Evolutionary conservation across 768 basidiomycete genomes (phyloP), one percentile per base, ranked within the genome.

Genomic region (Boletus reticuloceps): DNA sequence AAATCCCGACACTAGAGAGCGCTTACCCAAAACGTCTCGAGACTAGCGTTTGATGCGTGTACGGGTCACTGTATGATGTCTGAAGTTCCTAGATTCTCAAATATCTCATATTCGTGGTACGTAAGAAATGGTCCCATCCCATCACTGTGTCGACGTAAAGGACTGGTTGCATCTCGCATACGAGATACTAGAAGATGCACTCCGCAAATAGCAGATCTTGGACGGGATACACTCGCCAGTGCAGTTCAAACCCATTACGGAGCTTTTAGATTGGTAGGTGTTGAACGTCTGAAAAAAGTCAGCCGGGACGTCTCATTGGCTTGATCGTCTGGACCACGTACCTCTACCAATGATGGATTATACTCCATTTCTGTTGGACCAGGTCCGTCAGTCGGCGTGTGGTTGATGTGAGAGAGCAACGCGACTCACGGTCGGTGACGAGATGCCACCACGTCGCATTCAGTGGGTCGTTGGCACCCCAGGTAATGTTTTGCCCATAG

Each of bases 371-470:
- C 66, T 70, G 49, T 7, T 38, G 12, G 29, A 10, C 9, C 36
- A 4, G 1, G 14, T 4, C 4, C 7, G 13, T 62, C 20, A 61
- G 43, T 6, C 34, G 8, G 8, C 38, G 20, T 38, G 13, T 3
- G 5, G 7, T 48, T 13, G 16, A 14, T n/a, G 27, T 16, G 20
- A 14, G 6, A 50, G 52, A 19, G 14, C 2, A 27, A 13, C 13
- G 37, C 14, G 5, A 68, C 77, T 49, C 55, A 83, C 85, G 77
- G 71, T 89, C 84, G 1, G 88, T 89, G 43, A 90, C 85, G 25
- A 69, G 78, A 66, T 89, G 88, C 88, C 87, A 90, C 83, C 85
- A 90, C 4, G 87, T 89, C 6, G 85, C 86, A 58, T 89, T 90
- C 51, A 89, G 71, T 0, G 88, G 86, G 66, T 86, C 86, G 47